Evolutionary conservation across 1,284 basidiomycete genomes (phyloP).

Genomic region (Trichosporon sp.): DNA sequence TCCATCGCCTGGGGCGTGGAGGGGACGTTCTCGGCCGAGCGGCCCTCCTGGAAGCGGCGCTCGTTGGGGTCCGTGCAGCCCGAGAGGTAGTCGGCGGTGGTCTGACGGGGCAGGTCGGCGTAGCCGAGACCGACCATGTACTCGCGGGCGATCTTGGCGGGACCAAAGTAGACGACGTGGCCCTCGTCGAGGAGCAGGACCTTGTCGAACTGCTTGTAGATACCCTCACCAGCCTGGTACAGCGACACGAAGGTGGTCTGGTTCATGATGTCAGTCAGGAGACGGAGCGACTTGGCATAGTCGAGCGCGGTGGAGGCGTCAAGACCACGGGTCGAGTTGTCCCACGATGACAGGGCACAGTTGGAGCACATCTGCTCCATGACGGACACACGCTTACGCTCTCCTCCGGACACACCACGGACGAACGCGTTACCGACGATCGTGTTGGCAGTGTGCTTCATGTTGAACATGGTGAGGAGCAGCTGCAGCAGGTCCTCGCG

Average conservation of each 20-base stretch:
- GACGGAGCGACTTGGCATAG: conserved; percentile 63
- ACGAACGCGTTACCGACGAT: conserved; percentile 57
- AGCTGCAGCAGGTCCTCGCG: conserved; percentile 61
- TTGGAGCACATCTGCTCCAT: conserved; percentile 62
- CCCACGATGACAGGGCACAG: conserved; percentile 58
- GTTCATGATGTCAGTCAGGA: conserved; percentile 61
- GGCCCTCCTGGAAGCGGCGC: conserved; percentile 75
- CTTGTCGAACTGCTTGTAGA: conserved; percentile 71
- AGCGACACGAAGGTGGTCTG: conserved; percentile 60
- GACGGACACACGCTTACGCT: conserved; percentile 63
- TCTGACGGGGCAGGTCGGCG: conserved; percentile 57
- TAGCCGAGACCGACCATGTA: conserved; percentile 63
- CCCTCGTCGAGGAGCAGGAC: conserved; percentile 62
- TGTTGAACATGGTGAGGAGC: conserved; percentile 65
- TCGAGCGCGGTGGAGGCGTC: conserved; percentile 65
- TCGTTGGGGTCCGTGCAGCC: conserved; percentile 74
- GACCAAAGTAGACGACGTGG: conserved; percentile 63
- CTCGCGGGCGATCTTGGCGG: conserved; percentile 59
- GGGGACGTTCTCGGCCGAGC: conserved; percentile 68
- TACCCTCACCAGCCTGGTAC: conserved; percentile 68
- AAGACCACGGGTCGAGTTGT: conserved; percentile 58
- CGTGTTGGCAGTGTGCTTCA: conserved; percentile 64
- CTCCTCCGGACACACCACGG: conserved; percentile 61
- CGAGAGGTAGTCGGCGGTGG: conserved; percentile 73
- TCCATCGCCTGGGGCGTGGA: conserved; percentile 73